Base-by-base conservation (phyloP, 176 grass and related monocot genomes). In the Cenchrus fungigraminus region DNA sequence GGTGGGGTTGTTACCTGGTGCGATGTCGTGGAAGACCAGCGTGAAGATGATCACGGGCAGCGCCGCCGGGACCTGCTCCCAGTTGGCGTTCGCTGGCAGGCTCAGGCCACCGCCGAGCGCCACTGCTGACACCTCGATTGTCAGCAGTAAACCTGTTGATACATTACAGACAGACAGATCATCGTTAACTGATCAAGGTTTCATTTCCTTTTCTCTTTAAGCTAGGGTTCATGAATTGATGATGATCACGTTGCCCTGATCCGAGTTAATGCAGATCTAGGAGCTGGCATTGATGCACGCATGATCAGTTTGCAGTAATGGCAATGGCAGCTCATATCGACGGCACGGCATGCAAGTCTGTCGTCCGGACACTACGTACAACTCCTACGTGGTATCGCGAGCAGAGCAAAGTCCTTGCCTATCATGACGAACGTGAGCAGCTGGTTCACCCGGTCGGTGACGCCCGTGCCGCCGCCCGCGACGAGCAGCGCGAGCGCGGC, bases 21-120 rank as follows among this genome's bases (percentile, higher is more conserved):
- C 71, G n/a, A 91, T 97, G 61, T 97, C 95, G 80, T 94, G 92
- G 87, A 86, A 97, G 65, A 97, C 86, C n/a, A 94, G 86, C 52
- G 92, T 90, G 90, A 97, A 97, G 86, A 97, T 92, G 79, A 94
- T 91, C 77, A 89, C 92, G 0, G 90, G 95, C 11, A 97, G 73
- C 45, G 90, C 70, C 34, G 88, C 83, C 4, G 95, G 90, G 76
- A 87, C 88, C 85, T 92, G 93, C 66, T 92, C 90, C 95, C 95
- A 94, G 85, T 92, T 92, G 67, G 88, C 45, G 74, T 74, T 85
- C 6, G 79, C 53, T 85, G 92, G 86, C 76, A 81, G 46, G 12
- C 72, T 92, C 77, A 89, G 83, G 40, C 95, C 95, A 68, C 80
- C 80, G 42, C 90, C 88, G 22, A 78, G 28, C 81, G 90, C 88